Conservation (phyloP, 805 yeast genomes). For the Scheffersomyces coipomensis region DNA sequence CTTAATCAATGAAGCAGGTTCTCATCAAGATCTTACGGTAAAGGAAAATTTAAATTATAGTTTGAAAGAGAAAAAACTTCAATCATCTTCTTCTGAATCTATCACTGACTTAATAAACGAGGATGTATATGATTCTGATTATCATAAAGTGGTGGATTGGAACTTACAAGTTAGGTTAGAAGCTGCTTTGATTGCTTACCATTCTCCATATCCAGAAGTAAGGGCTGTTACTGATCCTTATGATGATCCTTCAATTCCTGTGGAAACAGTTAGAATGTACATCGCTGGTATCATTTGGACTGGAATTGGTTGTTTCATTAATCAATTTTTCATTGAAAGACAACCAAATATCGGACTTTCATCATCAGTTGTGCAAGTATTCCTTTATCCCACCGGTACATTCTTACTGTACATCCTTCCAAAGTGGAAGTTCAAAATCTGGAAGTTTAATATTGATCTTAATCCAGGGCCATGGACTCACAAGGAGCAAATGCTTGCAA, state of each 20-base stretch:
- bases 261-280: conserved; percentile 49
- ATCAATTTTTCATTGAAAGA: conserved; percentile 56
- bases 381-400: conserved; percentile 44
- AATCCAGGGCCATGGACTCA: conserved; percentile 55
- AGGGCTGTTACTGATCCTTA: conserved; percentile 27
- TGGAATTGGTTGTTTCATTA: conserved; percentile 50
- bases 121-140: conserved; percentile 2
- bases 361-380: conserved; percentile 43
- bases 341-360: conserved; percentile 44
- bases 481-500: conserved; percentile 67
- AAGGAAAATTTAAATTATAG: neutral
- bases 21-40: neutral
- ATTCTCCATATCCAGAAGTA: conserved; percentile 31
- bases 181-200: conserved; percentile 38
- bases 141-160: conserved; percentile 9
- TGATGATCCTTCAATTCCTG: conserved; percentile 34
- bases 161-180: conserved; percentile 31
- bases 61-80: conserved; percentile 6
- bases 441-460: conserved; percentile 26
- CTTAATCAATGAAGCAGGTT: conserved; percentile 8
- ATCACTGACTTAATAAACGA: no score
- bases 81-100: no score
- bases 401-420: conserved; percentile 34
- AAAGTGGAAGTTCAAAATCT: conserved; percentile 24
- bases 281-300: conserved; percentile 50